These are phyloP conservation scores for Daucus carota DNA, from an alignment of 129 eudicot species.

Conservation along the genomic window DNA sequence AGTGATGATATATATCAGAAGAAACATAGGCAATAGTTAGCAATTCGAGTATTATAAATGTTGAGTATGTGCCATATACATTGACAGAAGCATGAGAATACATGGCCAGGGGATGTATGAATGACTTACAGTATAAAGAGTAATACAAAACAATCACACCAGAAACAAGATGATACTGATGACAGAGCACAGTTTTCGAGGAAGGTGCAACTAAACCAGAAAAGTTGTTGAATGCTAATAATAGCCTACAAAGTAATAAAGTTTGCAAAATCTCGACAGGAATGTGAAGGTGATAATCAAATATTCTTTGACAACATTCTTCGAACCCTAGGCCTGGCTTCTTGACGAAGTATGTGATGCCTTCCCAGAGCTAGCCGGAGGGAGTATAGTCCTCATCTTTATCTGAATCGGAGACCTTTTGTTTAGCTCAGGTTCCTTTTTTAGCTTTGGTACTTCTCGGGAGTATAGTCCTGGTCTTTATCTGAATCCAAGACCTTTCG, in stretches of 20 bases:
- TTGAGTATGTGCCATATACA: neutral
- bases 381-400: too few relatives aligned
- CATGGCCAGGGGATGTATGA: neutral
- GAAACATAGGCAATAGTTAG: neutral
- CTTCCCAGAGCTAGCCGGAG: constrained; percentile 55
- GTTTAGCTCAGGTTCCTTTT: too few relatives aligned
- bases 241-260: neutral
- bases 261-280: neutral
- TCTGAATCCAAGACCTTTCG: too few relatives aligned
- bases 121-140: neutral
- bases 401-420: too few relatives aligned
- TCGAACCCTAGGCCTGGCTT: neutral
- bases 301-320: neutral
- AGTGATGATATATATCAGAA: neutral
- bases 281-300: neutral
- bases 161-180: neutral
- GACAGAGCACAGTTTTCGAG: neutral
- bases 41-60: neutral
- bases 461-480: too few relatives aligned
- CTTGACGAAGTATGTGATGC: too few relatives aligned
- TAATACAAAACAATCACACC: too few relatives aligned
- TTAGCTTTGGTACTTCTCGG: too few relatives aligned
- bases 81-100: neutral
- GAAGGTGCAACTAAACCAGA: neutral
- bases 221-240: neutral